These are phyloP conservation scores for Diaporthe ilicicola DNA, from an alignment of 2,329 filamentous ascomycete species.

Conservation along the genomic window DNA sequence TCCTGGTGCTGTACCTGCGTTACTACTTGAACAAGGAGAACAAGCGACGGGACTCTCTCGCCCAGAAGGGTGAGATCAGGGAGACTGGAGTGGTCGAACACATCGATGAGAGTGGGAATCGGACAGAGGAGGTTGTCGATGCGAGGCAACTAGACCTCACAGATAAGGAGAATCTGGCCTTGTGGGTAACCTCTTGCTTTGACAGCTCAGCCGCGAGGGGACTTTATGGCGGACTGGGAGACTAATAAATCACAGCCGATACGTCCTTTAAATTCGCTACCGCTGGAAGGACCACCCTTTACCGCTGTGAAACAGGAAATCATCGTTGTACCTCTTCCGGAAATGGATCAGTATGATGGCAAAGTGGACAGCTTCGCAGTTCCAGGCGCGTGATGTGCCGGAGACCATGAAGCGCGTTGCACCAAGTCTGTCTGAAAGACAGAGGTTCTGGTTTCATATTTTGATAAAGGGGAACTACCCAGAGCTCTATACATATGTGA, in stretches of 20 bases:
- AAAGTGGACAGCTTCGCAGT: too few relatives aligned
- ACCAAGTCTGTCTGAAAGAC: too few relatives aligned
- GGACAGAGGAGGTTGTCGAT: constrained; percentile 43
- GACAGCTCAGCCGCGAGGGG: rapidly evolving
- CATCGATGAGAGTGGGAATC: constrained; percentile 41
- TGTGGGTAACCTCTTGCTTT: constrained; percentile 31
- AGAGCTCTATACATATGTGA: too few relatives aligned
- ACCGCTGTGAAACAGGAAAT: too few relatives aligned
- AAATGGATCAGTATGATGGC: too few relatives aligned
- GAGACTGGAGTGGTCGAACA: constrained; percentile 41
- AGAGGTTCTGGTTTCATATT: too few relatives aligned
- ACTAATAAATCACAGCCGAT: constrained; percentile 6
- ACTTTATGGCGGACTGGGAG: too few relatives aligned
- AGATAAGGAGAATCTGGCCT: constrained; percentile 45
- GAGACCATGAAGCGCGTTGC: too few relatives aligned
- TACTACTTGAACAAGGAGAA: constrained; percentile 52
- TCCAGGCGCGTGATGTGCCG: too few relatives aligned
- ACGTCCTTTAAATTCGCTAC: background rate
- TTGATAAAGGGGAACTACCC: too few relatives aligned
- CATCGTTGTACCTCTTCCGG: background rate
- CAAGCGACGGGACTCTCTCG: constrained; percentile 45
- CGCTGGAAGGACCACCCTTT: background rate
- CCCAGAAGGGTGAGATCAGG: constrained; percentile 34
- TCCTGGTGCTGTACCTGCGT: constrained; percentile 50
- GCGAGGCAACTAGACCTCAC: constrained; percentile 47